Evolutionary conservation across 2,329 filamentous ascomycete species (phyloP).

Genomic region (Nothopassalora personata): DNA sequence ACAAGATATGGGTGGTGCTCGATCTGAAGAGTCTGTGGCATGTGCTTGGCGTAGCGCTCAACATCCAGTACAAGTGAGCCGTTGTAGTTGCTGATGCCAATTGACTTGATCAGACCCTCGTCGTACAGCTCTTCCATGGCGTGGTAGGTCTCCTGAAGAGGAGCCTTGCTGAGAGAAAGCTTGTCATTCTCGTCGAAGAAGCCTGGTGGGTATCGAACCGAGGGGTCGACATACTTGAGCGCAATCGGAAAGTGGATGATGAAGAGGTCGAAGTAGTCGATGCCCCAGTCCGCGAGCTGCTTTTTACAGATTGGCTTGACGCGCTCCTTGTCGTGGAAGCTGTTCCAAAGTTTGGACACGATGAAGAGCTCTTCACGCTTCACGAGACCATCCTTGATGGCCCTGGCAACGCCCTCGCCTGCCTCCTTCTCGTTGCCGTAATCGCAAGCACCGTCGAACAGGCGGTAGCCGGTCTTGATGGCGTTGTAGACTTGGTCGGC

Average conservation of each 20-base stretch:
- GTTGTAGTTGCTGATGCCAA: constrained; percentile 82
- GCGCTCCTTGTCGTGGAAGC: constrained; percentile 74
- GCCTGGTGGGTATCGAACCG: constrained; percentile 71
- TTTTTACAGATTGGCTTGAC: constrained; percentile 71
- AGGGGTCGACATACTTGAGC: constrained; percentile 77
- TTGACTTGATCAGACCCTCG: constrained; percentile 62
- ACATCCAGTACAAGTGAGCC: constrained; percentile 71
- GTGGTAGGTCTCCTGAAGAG: constrained; percentile 75
- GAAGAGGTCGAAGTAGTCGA: constrained; percentile 89
- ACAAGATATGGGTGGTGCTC: constrained; percentile 88
- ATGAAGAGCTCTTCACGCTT: constrained; percentile 86
- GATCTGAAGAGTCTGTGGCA: constrained; percentile 74
- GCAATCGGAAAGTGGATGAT: constrained; percentile 75
- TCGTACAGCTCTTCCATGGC: constrained; percentile 73
- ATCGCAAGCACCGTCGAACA: constrained; percentile 61
- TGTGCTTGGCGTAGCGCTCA: constrained; percentile 68
- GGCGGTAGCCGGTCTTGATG: constrained; percentile 56
- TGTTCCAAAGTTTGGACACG: constrained; percentile 89
- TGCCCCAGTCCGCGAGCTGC: constrained; percentile 74
- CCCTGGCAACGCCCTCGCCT: constrained; percentile 69
- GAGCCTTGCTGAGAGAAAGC: constrained; percentile 62
- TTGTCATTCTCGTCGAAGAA: constrained; percentile 62
- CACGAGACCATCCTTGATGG: constrained; percentile 74
- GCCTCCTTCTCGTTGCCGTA: constrained; percentile 79
- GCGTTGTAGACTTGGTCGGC: constrained; percentile 73